Evolutionary conservation across 495 filamentous ascomycete genomes (phyloP).

Genomic region (Friedmanniomyces simplex): DNA sequence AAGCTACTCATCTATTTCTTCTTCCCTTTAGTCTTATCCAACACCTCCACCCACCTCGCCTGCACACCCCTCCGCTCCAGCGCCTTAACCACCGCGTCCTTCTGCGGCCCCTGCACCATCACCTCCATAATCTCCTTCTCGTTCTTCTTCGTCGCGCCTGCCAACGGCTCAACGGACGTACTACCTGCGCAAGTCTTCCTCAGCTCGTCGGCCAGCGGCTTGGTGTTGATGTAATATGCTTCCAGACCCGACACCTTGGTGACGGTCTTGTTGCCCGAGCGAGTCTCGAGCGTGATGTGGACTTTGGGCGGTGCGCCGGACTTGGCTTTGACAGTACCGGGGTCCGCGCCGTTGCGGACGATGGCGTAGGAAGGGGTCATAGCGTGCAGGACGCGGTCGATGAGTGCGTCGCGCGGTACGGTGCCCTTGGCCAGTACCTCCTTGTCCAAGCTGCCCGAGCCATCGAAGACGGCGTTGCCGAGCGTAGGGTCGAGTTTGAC

Average conservation of each 20-base stretch:
- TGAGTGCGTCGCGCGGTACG: conserved; percentile 52
- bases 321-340: conserved; percentile 45
- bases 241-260: conserved; percentile 57
- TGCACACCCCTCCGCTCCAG: conserved; percentile 54
- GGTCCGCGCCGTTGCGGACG: conserved; percentile 41
- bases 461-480: conserved; percentile 49
- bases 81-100: conserved; percentile 48
- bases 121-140: conserved; percentile 53
- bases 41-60: conserved; percentile 49
- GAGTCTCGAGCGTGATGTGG: conserved; percentile 49
- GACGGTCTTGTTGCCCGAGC: conserved; percentile 58
- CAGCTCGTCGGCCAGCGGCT: conserved; percentile 54
- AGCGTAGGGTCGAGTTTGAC: conserved; percentile 54
- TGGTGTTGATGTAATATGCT: conserved; percentile 51
- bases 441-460: conserved; percentile 40
- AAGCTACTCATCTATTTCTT: too few species aligned
- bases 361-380: conserved; percentile 48
- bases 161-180: conserved; percentile 53
- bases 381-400: conserved; percentile 47
- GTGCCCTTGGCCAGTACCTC: conserved; percentile 48
- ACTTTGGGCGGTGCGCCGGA: conserved; percentile 51
- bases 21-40: conserved; percentile 53
- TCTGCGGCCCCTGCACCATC: conserved; percentile 60
- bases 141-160: conserved; percentile 48
- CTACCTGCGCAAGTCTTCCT: conserved; percentile 62